Evolutionary conservation across 345 rosid species (phyloP).

Genomic region (Pugionium dolabratum): DNA sequence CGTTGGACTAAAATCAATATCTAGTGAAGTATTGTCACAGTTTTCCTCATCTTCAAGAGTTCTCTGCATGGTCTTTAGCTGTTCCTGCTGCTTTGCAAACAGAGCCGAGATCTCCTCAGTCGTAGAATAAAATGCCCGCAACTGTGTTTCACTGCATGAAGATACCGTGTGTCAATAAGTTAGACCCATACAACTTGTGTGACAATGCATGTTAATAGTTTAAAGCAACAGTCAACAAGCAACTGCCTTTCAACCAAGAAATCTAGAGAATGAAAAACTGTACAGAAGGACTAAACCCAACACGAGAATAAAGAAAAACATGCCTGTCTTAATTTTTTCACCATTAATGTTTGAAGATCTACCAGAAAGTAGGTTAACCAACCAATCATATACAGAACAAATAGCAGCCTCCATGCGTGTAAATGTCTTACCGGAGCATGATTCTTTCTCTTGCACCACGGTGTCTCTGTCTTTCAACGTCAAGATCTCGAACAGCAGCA

Average conservation of each 20-base stretch:
- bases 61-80: conserved; percentile 87
- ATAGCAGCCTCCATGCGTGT: neutral
- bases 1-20: conserved; percentile 57
- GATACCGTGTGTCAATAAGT: conserved; percentile 22
- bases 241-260: conserved; percentile 15
- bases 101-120: conserved; percentile 80
- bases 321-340: conserved; percentile 1
- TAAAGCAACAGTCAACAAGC: conserved; percentile 2
- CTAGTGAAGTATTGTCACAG: conserved; percentile 70
- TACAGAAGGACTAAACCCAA: conserved; percentile 14
- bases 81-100: conserved; percentile 94
- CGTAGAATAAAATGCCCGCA: conserved; percentile 91
- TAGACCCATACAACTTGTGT: conserved; percentile 22
- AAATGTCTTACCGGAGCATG: conserved; percentile 80
- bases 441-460: conserved; percentile 98
- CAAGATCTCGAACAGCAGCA: conserved; percentile 80
- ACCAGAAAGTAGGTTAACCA: conserved; percentile 8
- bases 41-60: conserved; percentile 94
- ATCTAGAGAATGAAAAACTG: conserved; percentile 16
- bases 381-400: conserved; percentile 17
- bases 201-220: conserved; percentile 17
- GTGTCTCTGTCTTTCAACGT: conserved; percentile 83
- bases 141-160: conserved; percentile 82
- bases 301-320: neutral
- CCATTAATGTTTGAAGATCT: conserved; percentile 5